Evolutionary conservation across 2,329 filamentous ascomycete species (phyloP), one percentile per base, ranked within the genome.

Genomic region (Pseudogymnoascus sp.): DNA sequence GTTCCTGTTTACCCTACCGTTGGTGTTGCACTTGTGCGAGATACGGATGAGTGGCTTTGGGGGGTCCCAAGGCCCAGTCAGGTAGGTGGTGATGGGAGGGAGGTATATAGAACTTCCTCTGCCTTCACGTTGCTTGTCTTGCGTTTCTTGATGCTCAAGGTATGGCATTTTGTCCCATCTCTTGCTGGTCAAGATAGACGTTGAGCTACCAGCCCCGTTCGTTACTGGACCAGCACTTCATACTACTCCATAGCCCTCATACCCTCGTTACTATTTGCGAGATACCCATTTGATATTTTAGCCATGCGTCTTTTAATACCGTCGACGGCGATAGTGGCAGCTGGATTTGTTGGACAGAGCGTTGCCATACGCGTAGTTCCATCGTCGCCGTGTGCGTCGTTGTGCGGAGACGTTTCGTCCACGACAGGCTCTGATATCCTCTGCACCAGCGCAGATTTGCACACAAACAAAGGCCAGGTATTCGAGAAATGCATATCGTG

Each of bases 401-500:
- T 39, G 14, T 64, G 63, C 16, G 63, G 63, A 14, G 60, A 64
- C n/a, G 38, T 61, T 43, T 37, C 35, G 16, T 45, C 16, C 14
- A 64, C 63, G n/a, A 61, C 26, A 8, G 33, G 55, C 31, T 31
- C 23, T 45, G 63, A 64, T 19, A 45, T 64, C 10, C 37, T 61
- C 29, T 64, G 63, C 62, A 26, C 29, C n/a, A 41, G 52, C 8
- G 41, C 26, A 29, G 62, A 58, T 29, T 60, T 38, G 33, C 31
- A 61, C 23, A 65, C 66, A 21, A 33, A 14, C 6, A 66, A 68
- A 4, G 63, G 66, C 26, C 61, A 65, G 35, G 39, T 66, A 26
- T 61, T 69, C 26, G 66, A 67, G 58, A 65, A 74, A 19, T 86
- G 83, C 67, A 69, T 84, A 49, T 69, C 75, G 38, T 86, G 83